Percentiles rank a stretch among this genome's conserved stretches.
Conservation (phyloP, 768 basidiomycete genomes). For the Boletus tomentosulus region DNA sequence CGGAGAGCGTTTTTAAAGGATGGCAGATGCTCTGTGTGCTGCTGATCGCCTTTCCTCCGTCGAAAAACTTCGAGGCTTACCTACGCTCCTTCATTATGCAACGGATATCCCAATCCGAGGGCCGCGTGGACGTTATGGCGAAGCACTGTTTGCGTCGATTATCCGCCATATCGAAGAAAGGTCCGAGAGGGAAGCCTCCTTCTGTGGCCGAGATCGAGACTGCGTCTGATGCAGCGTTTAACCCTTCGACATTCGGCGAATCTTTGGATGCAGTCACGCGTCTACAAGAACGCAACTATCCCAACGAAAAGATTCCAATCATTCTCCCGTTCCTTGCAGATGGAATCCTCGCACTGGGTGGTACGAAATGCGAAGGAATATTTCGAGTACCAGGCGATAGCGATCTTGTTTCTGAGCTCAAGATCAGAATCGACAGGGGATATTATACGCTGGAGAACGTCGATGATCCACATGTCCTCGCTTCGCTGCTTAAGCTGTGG, state of each 20-base stretch:
- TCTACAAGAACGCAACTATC: constrained; percentile 83
- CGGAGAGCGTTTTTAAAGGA: constrained; percentile 85
- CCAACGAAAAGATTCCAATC: constrained; percentile 80
- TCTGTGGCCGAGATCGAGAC: constrained; percentile 85
- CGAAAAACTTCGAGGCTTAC: constrained; percentile 87
- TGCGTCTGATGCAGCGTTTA: constrained; percentile 92
- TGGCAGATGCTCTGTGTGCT: constrained; percentile 93
- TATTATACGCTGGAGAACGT: constrained; percentile 88
- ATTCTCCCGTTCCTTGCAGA: constrained; percentile 92
- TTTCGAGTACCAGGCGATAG: constrained; percentile 91
- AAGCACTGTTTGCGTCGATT: constrained; percentile 86
- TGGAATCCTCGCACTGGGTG: constrained; percentile 85
- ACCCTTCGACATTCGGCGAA: constrained; percentile 92
- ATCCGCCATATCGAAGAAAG: constrained; percentile 70
- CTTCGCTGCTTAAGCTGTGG: constrained; percentile 91
- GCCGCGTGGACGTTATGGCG: constrained; percentile 85
- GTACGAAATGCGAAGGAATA: constrained; percentile 82
- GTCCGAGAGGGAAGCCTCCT: constrained; percentile 82
- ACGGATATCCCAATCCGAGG: constrained; percentile 62
- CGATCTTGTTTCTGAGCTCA: constrained; percentile 84
- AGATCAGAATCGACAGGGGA: constrained; percentile 85
- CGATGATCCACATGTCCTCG: constrained; percentile 87
- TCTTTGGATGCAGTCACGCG: constrained; percentile 80
- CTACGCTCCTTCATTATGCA: constrained; percentile 75
- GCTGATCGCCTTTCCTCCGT: constrained; percentile 88